Base-by-base conservation (phyloP, 768 basidiomycete species). In the Russula sp. region DNA sequence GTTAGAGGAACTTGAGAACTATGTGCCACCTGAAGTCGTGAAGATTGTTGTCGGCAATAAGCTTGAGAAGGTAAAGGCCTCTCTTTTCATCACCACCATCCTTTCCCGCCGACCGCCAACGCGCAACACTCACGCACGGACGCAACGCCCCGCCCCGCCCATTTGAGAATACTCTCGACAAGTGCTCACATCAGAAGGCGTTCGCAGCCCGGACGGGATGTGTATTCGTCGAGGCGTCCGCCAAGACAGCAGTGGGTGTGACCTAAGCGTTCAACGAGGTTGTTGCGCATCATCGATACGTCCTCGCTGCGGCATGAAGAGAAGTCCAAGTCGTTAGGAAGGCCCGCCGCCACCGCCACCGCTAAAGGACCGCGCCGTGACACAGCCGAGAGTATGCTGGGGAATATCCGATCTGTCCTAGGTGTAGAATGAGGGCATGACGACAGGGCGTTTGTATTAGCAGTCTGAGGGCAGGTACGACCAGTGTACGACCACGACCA, bases 11-110 rank as follows among this genome's bases (percentile, higher is more conserved):
- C 85, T 98, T 7, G 94, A 97, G 72, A 95, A 92, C 13, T 97
- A 97, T 73, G 91, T 94, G 59, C 86, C 86, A 2, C 79, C 80
- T 22, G 87, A 88, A 1, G 91, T 97, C 22, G 90, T 93, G 53
- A 93, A 94, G 83, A 93, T 98, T 71, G 83, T 99, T 24, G 94
- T 99, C 2, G 96, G 92, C 34, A 90, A 90, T 77, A 99, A 98
- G 76, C 79, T 96, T 20, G 94, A 98, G 79, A 96, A 95, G 82
- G 90, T 85, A 40, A 40, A 30, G 26, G 2, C 42, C 36, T 11
- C 14, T 16, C 10, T 2, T 30, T 20, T 22, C 18, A 8, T 28
- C 1, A 7, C 20, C 34, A 1, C 40, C 28, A 30, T 5, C 28
- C 34, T 30, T 30, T 30, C 28, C 28, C 28, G 28, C 28, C 28